These are phyloP conservation scores for Psilocybe mexicana DNA, from an alignment of 1,284 basidiomycete genomes.

Conservation along the genomic window DNA sequence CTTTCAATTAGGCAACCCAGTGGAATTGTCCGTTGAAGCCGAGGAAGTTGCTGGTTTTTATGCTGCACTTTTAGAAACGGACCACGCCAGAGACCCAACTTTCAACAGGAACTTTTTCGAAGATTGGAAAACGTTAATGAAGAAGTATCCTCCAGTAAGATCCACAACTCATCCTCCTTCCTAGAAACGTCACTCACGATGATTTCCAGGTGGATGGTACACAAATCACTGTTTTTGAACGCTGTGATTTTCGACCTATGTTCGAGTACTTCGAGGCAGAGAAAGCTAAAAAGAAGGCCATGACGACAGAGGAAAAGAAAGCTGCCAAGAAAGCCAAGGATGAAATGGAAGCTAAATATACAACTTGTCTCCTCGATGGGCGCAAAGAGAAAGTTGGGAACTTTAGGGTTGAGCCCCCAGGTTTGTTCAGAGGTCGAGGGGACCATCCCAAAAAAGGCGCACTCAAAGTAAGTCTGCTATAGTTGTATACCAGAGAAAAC, in stretches of 20 bases:
- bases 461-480: slow-evolving; percentile 77
- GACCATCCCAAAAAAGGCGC: slow-evolving; percentile 98
- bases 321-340: slow-evolving; percentile 85
- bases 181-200: not conserved
- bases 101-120: slow-evolving; percentile 98
- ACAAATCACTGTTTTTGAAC: slow-evolving; percentile 77
- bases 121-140: slow-evolving; percentile 82
- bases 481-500: slow-evolving; percentile 37
- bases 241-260: slow-evolving; percentile 96
- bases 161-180: slow-evolving; percentile 5
- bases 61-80: slow-evolving; percentile 89
- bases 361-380: slow-evolving; percentile 87
- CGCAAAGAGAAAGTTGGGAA: slow-evolving; percentile 98
- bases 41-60: slow-evolving; percentile 99
- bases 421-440: slow-evolving; percentile 95
- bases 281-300: slow-evolving; percentile 89
- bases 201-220: slow-evolving; percentile 61
- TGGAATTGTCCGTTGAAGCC: slow-evolving; percentile 81
- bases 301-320: slow-evolving; percentile 89
- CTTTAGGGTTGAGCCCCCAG: slow-evolving; percentile 97
- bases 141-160: slow-evolving; percentile 86
- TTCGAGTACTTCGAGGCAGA: slow-evolving; percentile 91
- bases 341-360: slow-evolving; percentile 83
- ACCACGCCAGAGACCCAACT: slow-evolving; percentile 85
- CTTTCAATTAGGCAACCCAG: slow-evolving; percentile 60